Conservation (phyloP, 495 filamentous ascomycete genomes). For the Penicillium pulvis region DNA sequence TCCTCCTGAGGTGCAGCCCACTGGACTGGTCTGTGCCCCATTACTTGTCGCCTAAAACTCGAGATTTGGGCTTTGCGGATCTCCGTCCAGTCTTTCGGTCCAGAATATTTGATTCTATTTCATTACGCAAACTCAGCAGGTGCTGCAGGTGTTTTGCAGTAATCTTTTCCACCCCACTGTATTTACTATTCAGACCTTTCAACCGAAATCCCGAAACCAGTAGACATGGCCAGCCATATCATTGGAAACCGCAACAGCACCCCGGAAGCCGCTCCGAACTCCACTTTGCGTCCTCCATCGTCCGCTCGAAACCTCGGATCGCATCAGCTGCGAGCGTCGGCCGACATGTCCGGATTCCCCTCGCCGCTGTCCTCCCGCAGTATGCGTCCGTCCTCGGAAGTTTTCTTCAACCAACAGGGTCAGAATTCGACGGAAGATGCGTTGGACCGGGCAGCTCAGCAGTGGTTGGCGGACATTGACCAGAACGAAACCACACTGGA, state of each 20-base stretch:
- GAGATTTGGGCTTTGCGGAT: slow-evolving; percentile 27
- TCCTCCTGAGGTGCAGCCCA: slow-evolving; percentile 45
- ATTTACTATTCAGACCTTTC: slow-evolving; percentile 39
- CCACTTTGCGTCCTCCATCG: slow-evolving; percentile 87
- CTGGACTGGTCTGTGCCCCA: slow-evolving; percentile 54
- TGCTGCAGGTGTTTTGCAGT: slow-evolving; percentile 78
- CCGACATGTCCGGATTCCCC: slow-evolving; percentile 90
- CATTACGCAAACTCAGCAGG: slow-evolving; percentile 77
- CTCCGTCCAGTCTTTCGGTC: slow-evolving; percentile 16
- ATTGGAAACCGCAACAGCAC: slow-evolving; percentile 97
- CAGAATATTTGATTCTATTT: slow-evolving; percentile 27
- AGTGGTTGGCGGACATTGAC: slow-evolving; percentile 98
- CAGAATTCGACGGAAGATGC: slow-evolving; percentile 78
- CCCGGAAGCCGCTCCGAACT: slow-evolving; percentile 83
- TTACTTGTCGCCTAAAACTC: slow-evolving; percentile 36
- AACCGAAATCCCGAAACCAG: slow-evolving; percentile 27
- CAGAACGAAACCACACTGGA: slow-evolving; percentile 97
- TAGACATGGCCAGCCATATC: slow-evolving; percentile 57
- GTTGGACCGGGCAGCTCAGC: slow-evolving; percentile 89
- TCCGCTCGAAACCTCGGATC: slow-evolving; percentile 77
- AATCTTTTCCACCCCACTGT: slow-evolving; percentile 43
- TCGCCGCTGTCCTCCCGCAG: slow-evolving; percentile 73
- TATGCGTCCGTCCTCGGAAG: slow-evolving; percentile 91
- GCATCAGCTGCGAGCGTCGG: slow-evolving; percentile 90
- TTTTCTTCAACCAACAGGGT: slow-evolving; percentile 79